Conservation (phyloP, 2,329 filamentous ascomycete genomes). For the Colletotrichum caudatum region DNA sequence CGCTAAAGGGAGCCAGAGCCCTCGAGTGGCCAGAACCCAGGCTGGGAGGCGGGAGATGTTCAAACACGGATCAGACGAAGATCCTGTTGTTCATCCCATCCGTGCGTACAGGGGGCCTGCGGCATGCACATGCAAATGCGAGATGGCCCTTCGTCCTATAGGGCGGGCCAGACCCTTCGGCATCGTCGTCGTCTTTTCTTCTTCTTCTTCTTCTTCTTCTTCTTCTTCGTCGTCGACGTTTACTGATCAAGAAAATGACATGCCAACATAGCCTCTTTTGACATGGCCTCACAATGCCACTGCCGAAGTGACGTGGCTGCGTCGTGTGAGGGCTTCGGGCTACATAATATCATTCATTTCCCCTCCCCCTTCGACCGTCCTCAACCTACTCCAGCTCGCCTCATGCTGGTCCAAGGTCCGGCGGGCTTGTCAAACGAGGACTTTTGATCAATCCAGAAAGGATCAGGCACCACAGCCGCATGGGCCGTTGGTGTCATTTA, state of each 20-base stretch:
- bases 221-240: background rate
- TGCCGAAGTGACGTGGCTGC: background rate
- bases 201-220: background rate
- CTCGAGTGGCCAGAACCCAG: background rate
- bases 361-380: conserved; percentile 16
- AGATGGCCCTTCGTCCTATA: background rate
- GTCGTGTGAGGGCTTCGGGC: background rate
- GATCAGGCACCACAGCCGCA: conserved; percentile 29
- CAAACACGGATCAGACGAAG: conserved; percentile 15
- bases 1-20: background rate
- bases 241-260: background rate
- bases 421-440: background rate
- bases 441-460: conserved; percentile 11
- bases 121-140: conserved; percentile 18
- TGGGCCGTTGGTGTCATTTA: conserved; percentile 34
- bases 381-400: background rate
- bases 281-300: background rate
- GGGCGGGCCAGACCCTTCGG: background rate
- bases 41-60: conserved; percentile 15
- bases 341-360: no score
- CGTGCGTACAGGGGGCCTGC: conserved; percentile 18
- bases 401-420: background rate
- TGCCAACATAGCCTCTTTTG: background rate
- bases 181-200: background rate
- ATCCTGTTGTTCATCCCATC: conserved; percentile 5